phyloP scores from a whole-genome alignment of 345 rosid species.

The Kandelia obovata region DNA sequence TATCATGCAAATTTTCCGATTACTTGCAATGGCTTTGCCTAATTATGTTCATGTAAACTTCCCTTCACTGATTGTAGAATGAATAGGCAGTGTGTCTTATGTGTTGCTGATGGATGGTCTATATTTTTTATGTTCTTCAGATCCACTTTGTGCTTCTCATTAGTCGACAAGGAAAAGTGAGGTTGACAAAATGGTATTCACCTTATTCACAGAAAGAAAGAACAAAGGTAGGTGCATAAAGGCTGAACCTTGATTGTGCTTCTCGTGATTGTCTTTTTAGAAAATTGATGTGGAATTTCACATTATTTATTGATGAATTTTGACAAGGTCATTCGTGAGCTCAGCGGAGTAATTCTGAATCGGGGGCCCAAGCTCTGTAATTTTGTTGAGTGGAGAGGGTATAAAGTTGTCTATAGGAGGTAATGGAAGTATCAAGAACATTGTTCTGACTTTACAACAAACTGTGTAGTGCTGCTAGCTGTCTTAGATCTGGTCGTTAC shows the following conservation, averaged over 20 bases:
- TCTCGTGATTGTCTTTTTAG: neutral
- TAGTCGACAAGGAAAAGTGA: conserved; percentile 94
- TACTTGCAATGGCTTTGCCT: too few relatives aligned
- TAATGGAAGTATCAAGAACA: neutral
- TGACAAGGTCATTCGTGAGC: conserved; percentile 24
- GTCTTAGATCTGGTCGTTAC: too few relatives aligned
- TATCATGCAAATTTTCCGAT: too few relatives aligned
- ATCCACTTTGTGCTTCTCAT: conserved; percentile 83
- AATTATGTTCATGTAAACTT: too few relatives aligned
- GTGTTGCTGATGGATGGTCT: neutral
- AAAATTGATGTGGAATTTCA: neutral
- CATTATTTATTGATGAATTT: neutral
- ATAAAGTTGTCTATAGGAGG: conserved; percentile 27
- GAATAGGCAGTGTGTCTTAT: too few relatives aligned
- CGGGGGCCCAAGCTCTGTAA: conserved; percentile 28
- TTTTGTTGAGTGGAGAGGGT: conserved; percentile 35
- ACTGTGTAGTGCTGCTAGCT: too few relatives aligned
- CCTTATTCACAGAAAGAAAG: conserved; percentile 88
- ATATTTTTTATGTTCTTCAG: conserved; percentile 20
- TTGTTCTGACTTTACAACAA: too few relatives aligned
- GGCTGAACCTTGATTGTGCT: too few relatives aligned
- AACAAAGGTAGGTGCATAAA: conserved; percentile 39
- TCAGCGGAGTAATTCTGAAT: conserved; percentile 15
- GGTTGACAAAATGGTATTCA: conserved; percentile 93
- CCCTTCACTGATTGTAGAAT: too few relatives aligned